These are phyloP conservation scores for Plantago coronopus DNA, from an alignment of 305 asterid genomes.

Conservation along the genomic window DNA sequence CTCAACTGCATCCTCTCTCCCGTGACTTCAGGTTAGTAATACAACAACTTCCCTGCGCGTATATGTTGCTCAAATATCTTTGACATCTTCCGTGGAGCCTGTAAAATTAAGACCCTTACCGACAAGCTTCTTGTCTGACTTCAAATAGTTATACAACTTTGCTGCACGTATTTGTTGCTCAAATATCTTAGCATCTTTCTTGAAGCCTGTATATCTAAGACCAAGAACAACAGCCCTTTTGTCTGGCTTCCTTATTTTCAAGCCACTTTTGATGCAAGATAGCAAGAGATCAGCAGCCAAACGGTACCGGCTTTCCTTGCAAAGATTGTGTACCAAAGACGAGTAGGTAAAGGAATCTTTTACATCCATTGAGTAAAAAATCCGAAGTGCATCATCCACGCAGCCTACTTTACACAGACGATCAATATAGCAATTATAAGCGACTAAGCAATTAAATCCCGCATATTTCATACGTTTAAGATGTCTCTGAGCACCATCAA, in stretches of 20 bases:
- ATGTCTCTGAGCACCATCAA: slow-evolving; percentile 54
- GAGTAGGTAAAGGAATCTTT: slow-evolving; percentile 81
- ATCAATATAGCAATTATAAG: slow-evolving; percentile 66
- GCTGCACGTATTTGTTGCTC: slow-evolving; percentile 31
- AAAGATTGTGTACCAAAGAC: slow-evolving; percentile 67
- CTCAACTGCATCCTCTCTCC: too few relatives aligned
- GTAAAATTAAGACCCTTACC: too few relatives aligned
- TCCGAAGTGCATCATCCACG: slow-evolving; percentile 60
- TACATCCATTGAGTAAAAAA: slow-evolving; percentile 49
- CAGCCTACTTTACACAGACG: slow-evolving; percentile 62
- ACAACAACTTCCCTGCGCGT: too few relatives aligned
- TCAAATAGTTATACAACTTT: too few relatives aligned
- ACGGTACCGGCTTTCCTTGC: slow-evolving; percentile 60
- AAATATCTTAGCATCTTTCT: slow-evolving; percentile 36
- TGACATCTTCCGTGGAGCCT: too few relatives aligned
- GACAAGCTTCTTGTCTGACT: too few relatives aligned
- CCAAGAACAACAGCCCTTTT: slow-evolving; percentile 52
- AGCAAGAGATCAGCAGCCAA: slow-evolving; percentile 62
- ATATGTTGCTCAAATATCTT: too few relatives aligned
- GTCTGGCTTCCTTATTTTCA: slow-evolving; percentile 53
- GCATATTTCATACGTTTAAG: slow-evolving; percentile 46
- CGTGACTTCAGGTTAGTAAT: too few relatives aligned
- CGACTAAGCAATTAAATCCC: slow-evolving; percentile 64
- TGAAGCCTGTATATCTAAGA: slow-evolving; percentile 37
- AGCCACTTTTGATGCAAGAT: slow-evolving; percentile 55